Evolutionary conservation across 106 monocot genomes (phyloP).

Genomic region (Acorus gramineus): DNA sequence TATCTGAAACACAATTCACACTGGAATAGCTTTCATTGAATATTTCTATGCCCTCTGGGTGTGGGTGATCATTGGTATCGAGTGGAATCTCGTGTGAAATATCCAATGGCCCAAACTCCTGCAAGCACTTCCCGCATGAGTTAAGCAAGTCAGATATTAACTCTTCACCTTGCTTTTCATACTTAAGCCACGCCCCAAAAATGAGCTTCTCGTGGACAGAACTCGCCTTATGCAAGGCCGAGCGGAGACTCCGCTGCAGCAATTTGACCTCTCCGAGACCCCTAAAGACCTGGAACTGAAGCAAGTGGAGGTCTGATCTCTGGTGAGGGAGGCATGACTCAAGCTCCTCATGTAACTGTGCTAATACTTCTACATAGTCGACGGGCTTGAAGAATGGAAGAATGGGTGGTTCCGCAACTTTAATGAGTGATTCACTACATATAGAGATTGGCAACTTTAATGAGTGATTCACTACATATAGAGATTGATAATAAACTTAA

Average conservation of each 20-base stretch:
- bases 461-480: conserved; percentile 2
- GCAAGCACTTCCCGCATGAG: conserved; percentile 74
- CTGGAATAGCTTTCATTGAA: conserved; percentile 5
- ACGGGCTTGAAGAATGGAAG: conserved; percentile 77
- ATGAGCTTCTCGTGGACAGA: conserved; percentile 75
- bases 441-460: neutral
- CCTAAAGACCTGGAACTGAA: conserved; percentile 88
- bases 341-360: conserved; percentile 90
- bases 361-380: conserved; percentile 77
- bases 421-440: conserved; percentile 82
- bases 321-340: conserved; percentile 49
- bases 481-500: neutral
- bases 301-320: conserved; percentile 58
- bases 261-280: conserved; percentile 88
- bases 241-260: conserved; percentile 74
- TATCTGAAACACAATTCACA: conserved; percentile 9
- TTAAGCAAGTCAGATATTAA: conserved; percentile 70
- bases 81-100: conserved; percentile 44
- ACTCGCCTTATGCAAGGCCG: conserved; percentile 50
- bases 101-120: conserved; percentile 54
- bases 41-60: neutral
- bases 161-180: conserved; percentile 80
- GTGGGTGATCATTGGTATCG: neutral
- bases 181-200: conserved; percentile 81
- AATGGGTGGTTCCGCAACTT: conserved; percentile 70